Conservation (phyloP, 225 moss, liverwort and hornwort species). For the Straminergon stramineum region DNA sequence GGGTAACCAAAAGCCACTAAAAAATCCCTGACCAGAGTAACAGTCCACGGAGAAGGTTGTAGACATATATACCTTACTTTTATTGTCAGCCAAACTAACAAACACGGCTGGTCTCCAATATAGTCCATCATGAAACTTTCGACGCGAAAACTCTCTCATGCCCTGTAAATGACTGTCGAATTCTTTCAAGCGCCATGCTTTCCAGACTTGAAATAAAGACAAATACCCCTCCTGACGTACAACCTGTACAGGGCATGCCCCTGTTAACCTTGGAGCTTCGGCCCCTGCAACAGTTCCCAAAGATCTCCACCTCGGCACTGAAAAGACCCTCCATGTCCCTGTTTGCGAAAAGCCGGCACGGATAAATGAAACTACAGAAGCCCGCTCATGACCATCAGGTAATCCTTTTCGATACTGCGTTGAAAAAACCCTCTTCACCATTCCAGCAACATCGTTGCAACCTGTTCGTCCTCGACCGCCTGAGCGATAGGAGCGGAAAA, state of each 20-base stretch:
- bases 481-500: constrained; percentile 23
- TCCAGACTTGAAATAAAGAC: constrained; percentile 36
- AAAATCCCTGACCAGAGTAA: not conserved
- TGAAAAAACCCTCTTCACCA: not conserved
- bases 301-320: constrained; percentile 12
- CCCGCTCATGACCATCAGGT: not conserved
- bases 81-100: constrained; percentile 58
- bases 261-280: not conserved
- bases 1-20: not conserved
- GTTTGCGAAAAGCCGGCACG: constrained; percentile 4
- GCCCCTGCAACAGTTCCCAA: constrained; percentile 12
- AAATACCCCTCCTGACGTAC: constrained; percentile 5
- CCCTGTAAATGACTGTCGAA: constrained; percentile 7
- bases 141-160: constrained; percentile 6
- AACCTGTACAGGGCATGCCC: not conserved
- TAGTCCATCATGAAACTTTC: constrained; percentile 13
- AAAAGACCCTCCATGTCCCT: constrained; percentile 14
- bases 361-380: constrained; percentile 1
- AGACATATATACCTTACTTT: constrained; percentile 41
- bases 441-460: constrained; percentile 6
- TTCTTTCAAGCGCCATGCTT: constrained; percentile 39
- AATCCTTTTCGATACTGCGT: not conserved
- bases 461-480: constrained; percentile 17
- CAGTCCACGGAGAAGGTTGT: constrained; percentile 2
- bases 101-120: constrained; percentile 44